phyloP scores from a whole-genome alignment of 139 green algal species.

The Axilococcus clingmanii region DNA sequence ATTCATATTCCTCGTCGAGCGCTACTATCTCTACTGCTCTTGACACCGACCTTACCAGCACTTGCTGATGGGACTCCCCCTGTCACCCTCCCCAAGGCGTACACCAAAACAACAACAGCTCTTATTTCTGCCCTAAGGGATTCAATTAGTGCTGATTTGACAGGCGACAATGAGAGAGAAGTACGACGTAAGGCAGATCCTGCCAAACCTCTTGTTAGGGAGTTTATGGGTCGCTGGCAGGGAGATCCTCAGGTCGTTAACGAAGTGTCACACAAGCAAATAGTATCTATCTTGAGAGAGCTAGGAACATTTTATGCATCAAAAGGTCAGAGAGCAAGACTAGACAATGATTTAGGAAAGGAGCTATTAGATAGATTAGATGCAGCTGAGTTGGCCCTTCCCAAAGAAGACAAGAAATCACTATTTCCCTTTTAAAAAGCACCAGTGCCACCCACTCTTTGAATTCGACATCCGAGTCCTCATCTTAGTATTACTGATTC shows the following conservation, averaged over 20 bases:
- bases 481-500: too few species aligned
- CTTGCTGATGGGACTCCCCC: too few species aligned
- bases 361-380: slow-evolving; percentile 11
- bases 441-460: too few species aligned
- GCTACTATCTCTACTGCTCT: too few species aligned
- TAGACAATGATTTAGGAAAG: slow-evolving; percentile 4
- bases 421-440: slow-evolving; percentile 14
- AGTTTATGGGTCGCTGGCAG: slow-evolving; percentile 18
- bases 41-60: too few species aligned
- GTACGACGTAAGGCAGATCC: slow-evolving; percentile 27
- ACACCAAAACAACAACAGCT: slow-evolving; percentile 13
- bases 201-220: slow-evolving; percentile 22
- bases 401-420: not conserved
- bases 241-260: slow-evolving; percentile 5
- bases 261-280: slow-evolving; percentile 5
- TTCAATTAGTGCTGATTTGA: slow-evolving; percentile 23
- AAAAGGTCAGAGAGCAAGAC: slow-evolving; percentile 15
- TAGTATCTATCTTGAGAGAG: slow-evolving; percentile 15
- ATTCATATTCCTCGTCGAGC: too few species aligned
- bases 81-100: slow-evolving; percentile 10
- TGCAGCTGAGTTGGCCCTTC: slow-evolving; percentile 15
- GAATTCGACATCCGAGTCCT: too few species aligned
- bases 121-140: slow-evolving; percentile 30
- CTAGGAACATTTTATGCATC: slow-evolving; percentile 20
- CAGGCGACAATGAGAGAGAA: slow-evolving; percentile 29